Conservation (phyloP, 805 yeast species). For the Ogataea paraovalis region DNA sequence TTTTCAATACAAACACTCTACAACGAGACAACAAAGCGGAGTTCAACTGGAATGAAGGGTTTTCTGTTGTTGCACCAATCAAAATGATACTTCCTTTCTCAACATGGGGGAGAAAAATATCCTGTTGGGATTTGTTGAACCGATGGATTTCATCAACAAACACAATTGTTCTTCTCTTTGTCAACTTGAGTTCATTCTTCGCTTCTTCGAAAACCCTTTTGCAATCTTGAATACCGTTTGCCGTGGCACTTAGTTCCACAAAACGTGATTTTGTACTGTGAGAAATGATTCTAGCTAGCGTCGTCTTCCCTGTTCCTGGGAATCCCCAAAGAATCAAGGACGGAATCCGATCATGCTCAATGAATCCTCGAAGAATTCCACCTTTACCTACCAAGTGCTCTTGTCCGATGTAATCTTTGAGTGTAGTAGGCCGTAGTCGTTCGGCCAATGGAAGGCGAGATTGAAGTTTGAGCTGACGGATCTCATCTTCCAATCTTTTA, state of each 20-base stretch:
- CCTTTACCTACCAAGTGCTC: constrained; percentile 61
- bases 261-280: constrained; percentile 50
- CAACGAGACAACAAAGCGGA: constrained; percentile 83
- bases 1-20: constrained; percentile 66
- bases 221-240: constrained; percentile 62
- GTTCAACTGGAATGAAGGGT: constrained; percentile 79
- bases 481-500: constrained; percentile 15
- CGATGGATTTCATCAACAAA: constrained; percentile 94
- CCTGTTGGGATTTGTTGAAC: constrained; percentile 83
- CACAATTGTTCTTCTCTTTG: constrained; percentile 57
- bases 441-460: constrained; percentile 62
- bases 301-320: constrained; percentile 94
- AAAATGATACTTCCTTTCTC: constrained; percentile 79
- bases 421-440: constrained; percentile 67
- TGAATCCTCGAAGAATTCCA: constrained; percentile 65
- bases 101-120: constrained; percentile 74
- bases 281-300: constrained; percentile 60
- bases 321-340: constrained; percentile 93
- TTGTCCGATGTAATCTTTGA: constrained; percentile 83
- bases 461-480: constrained; percentile 18
- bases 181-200: constrained; percentile 38
- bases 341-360: constrained; percentile 64
- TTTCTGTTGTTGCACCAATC: constrained; percentile 97
- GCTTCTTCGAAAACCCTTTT: constrained; percentile 56
- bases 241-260: constrained; percentile 83